Evolutionary conservation across 768 basidiomycete genomes (phyloP).

Genomic region (Podaxis rugospora): DNA sequence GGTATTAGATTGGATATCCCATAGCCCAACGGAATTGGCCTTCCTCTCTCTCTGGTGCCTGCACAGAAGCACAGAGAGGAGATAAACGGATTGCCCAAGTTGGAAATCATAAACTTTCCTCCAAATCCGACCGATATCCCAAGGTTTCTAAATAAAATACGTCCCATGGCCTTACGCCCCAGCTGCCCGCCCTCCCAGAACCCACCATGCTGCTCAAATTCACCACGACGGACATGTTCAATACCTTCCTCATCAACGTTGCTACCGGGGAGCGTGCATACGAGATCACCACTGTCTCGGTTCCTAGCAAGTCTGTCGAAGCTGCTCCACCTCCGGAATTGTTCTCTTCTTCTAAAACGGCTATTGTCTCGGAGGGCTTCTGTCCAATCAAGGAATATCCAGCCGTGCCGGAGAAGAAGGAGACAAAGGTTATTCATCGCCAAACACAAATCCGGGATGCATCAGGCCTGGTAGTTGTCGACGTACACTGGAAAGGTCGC

Average conservation of each 20-base stretch:
- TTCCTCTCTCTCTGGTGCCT: neutral
- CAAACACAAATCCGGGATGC: constrained; percentile 41
- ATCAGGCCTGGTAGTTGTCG: constrained; percentile 36
- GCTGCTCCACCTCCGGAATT: constrained; percentile 19
- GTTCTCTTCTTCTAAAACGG: constrained; percentile 12
- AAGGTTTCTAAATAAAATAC: constrained; percentile 12
- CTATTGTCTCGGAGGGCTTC: constrained; percentile 9
- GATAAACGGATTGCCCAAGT: constrained; percentile 44
- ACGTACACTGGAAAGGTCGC: constrained; percentile 50
- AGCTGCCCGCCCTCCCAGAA: constrained; percentile 1
- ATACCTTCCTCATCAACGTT: constrained; percentile 49
- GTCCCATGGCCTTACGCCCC: constrained; percentile 2
- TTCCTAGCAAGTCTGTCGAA: constrained; percentile 24
- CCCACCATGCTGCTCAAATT: constrained; percentile 54
- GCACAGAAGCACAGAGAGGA: neutral
- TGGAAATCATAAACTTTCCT: constrained; percentile 38
- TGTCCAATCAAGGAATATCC: constrained; percentile 14
- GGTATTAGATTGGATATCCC: too few relatives aligned
- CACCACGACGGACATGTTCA: constrained; percentile 53
- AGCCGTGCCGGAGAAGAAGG: constrained; percentile 14
- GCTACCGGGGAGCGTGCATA: constrained; percentile 45
- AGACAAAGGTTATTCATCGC: constrained; percentile 22
- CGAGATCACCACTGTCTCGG: constrained; percentile 42
- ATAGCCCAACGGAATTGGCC: neutral
- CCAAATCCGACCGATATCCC: constrained; percentile 27